Base-by-base conservation (phyloP, 306 rosid genomes). In the Corylus heterophylla region DNA sequence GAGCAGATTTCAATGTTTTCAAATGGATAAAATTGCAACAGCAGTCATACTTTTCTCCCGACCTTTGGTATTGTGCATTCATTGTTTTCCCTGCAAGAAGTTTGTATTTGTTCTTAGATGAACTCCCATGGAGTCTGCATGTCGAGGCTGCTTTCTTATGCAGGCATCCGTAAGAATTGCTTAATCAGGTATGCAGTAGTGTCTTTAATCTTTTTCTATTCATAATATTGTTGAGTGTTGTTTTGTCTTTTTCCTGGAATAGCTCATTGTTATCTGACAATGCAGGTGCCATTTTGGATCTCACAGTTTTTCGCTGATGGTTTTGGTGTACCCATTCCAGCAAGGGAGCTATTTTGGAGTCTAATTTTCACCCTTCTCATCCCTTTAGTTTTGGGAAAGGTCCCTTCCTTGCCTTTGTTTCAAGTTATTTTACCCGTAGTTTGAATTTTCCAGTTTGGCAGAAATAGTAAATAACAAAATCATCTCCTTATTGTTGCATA, bases 261-360 rank as follows among this genome's bases (percentile, higher is more conserved):
- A 42, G 50, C 6, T 68, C 4, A 68, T 42, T 48, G 17, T 42
- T 42, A 25, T 68, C 72, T 68, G 45, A 8, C 47, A 35, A 42
- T 42, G 7, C 51, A 68, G 72, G 72, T 68, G 72, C 72, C 72
- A 68, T 68, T 42, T 39, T 68, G 72, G 72, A 68, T 68, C 72
- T 68, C 72, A 42, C 8, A 42, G 27, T 42, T 68, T 68, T 68
- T 39, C 10, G 29, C 29, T 68, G 51, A 68, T 42, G 51, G 27
- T 68, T 68, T 39, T 42, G 72, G 72, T 68, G 72, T n/a, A 42
- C 9, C 72, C 72, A 68, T 68, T 68, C 72, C 72, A 68, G 18
- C 72, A 42, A 44, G 72, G 51, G 72, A 68, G 72, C 31, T 68
- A 9, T 68, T 68, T 42, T 68, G 72, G 51, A 68, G 72, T 68